Base-by-base conservation (phyloP, 345 rosid genomes). In the Rhodamnia argentea region DNA sequence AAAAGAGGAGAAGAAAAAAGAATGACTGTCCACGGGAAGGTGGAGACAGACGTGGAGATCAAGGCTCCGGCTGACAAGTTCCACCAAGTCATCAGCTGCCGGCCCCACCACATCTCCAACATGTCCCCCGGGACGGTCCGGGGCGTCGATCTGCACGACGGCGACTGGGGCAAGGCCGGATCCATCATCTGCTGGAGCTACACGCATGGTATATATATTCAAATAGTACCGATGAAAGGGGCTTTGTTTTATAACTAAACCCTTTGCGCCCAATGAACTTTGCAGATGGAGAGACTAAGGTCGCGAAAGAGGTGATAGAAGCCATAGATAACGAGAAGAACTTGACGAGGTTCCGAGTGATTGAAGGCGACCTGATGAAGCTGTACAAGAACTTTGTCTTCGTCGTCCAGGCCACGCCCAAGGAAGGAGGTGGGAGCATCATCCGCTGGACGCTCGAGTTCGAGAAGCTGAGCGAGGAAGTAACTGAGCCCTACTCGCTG, bases 351-450 rank as follows among this genome's bases (percentile, higher is more conserved):
- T 92, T 85, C 86, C 88, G 60, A 84, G 83, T 90, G 82, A 87
- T 89, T 5, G 92, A 89, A 70, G 93, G 94, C n/a, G 92, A 91
- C 54, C 84, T 92, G 32, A 16, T 88, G 86, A 89, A 91, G 40
- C 88, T 88, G 52, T 90, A 84, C 88, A 90, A 90, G 86, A 70
- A 27, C 29, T 90, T 88, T 85, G 56, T 7, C 24, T 0, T 86
- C 26, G 74, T 11, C 0, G 86, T 89, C 74, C 78, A 88, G 82
- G 93, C 90, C 76, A 89, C 87, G n/a, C 87, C 89, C 9, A 89
- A 87, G 83, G 87, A 82, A 0, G 85, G 76, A 5, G 85, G 82
- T 13, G 89, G 91, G 18, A 87, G 91, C 54, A 2, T 87, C 82
- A 89, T 88, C 62, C 90, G 85, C 22, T 89, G 91, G 91, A 87